A percentile compares a stretch with the other conserved stretches of the same genome.
Conservation (phyloP, 495 filamentous ascomycete genomes). For the Usnea hakonensis region DNA sequence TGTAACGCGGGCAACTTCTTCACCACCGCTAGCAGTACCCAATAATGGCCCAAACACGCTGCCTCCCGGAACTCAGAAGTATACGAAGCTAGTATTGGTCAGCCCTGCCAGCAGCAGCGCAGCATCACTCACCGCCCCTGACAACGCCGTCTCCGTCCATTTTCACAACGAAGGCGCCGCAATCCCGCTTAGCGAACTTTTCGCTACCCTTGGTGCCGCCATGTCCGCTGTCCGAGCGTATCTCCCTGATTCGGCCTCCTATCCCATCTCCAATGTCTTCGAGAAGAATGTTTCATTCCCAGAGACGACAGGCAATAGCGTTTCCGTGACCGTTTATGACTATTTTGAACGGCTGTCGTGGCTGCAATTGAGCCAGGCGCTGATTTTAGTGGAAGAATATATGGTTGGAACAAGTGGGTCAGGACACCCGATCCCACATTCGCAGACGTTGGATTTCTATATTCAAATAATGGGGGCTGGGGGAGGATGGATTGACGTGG, state of each 20-base stretch:
- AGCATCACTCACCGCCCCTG: no score
- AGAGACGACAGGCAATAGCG: neutral
- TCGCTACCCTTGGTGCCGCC: neutral
- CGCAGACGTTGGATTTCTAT: neutral
- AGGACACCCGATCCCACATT: neutral
- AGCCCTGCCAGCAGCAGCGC: no score
- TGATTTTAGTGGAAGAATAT: neutral
- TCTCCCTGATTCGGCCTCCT: neutral
- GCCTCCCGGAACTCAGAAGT: no score
- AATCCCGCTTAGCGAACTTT: neutral
- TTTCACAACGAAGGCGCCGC: neutral
- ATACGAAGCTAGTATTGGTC: no score
- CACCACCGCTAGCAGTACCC: neutral
- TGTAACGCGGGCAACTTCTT: neutral
- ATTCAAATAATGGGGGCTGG: neutral
- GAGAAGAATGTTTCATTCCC: neutral
- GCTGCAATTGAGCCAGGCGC: neutral
- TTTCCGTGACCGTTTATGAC: neutral
- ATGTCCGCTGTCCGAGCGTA: neutral
- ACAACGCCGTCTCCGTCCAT: neutral
- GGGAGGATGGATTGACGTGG: neutral
- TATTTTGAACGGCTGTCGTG: neutral
- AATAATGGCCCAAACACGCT: no score
- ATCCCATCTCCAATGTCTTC: neutral
- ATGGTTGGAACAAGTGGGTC: neutral